These are phyloP conservation scores for Steccherinum ochraceum DNA, from an alignment of 768 basidiomycete species.

Conservation along the genomic window DNA sequence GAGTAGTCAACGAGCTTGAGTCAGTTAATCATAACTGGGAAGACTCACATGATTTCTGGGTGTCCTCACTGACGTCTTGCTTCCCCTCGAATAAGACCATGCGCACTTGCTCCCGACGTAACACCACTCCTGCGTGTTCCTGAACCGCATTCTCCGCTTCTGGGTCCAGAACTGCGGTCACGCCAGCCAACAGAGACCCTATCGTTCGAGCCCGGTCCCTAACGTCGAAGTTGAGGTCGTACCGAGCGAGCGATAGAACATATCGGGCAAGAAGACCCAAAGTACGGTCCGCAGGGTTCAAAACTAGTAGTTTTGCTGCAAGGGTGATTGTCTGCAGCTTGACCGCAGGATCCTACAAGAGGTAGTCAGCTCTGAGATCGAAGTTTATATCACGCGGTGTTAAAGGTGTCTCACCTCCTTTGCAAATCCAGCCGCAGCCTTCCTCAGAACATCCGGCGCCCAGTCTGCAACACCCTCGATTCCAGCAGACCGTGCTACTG, in stretches of 20 bases:
- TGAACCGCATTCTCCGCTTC: constrained; percentile 22
- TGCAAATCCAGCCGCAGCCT: constrained; percentile 63
- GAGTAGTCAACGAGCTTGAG: constrained; percentile 4
- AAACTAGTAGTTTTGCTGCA: constrained; percentile 76
- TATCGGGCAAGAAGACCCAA: constrained; percentile 58
- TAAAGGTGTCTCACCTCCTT: constrained; percentile 46
- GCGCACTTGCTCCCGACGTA: constrained; percentile 77
- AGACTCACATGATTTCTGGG: not conserved
- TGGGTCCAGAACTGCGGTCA: constrained; percentile 21
- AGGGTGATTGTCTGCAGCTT: constrained; percentile 84
- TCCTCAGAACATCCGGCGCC: constrained; percentile 89
- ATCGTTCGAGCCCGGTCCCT: constrained; percentile 86
- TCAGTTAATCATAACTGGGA: no score
- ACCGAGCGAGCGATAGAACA: constrained; percentile 78
- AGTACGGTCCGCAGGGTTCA: constrained; percentile 48
- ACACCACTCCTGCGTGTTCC: constrained; percentile 63
- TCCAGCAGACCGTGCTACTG: constrained; percentile 17
- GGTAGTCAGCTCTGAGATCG: no score
- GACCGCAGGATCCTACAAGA: constrained; percentile 54
- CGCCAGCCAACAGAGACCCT: constrained; percentile 57
- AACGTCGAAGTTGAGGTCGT: constrained; percentile 86
- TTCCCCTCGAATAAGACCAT: constrained; percentile 80
- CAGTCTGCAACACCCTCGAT: constrained; percentile 62
- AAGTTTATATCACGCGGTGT: not conserved
- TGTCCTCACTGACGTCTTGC: constrained; percentile 33